Base-by-base conservation (phyloP, 2,329 filamentous ascomycete genomes). In the Penicillium palitans region DNA sequence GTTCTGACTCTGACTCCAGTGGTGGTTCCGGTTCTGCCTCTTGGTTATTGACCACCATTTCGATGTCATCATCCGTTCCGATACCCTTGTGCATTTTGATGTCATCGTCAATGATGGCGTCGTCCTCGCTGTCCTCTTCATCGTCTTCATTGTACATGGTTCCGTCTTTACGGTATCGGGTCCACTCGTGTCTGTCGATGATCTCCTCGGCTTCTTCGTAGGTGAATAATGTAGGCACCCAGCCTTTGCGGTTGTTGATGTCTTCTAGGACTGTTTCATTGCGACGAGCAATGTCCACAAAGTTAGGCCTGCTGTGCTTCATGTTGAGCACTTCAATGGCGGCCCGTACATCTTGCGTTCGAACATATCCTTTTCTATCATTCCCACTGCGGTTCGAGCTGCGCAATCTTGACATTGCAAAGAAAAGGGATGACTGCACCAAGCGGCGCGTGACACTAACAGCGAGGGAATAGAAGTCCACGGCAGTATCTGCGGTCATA, bases 401-500 rank as follows among this genome's bases (percentile, higher is more conserved):
- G 52, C 86, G 82, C 25, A 91, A 75, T 42, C 91, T 82, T 2
- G 89, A 88, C 70, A 84, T 83, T n/a, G 88, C 84, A 58, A 91
- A 84, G 66, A 88, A 89, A 0, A 95, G 76, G 0, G 85, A 79
- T 0, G 89, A 84, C 47, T 90, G 84, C 2, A 95, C 79, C 1
- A 96, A 75, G 13, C 90, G 83, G 58, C 84, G 85, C 0, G 90
- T 93, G 15, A 95, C 64, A 53, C 84, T 89, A 1, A 89, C 72
- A 0, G 83, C 79, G 2, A 96, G 74, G 9, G 84, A 83, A 67
- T 92, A 82, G 45, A 96, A 88, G 65, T 95, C 90, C 6, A 84
- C 81, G n/a, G 96, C 81, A 0, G 90, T 87, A 2, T 90, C 92
- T 7, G 87, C 84, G 64, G 89, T 87, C 24, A 96, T 84, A 0